These are phyloP conservation scores for Agastache rugosa DNA, from an alignment of 257 asterid species.

Conservation along the genomic window DNA sequence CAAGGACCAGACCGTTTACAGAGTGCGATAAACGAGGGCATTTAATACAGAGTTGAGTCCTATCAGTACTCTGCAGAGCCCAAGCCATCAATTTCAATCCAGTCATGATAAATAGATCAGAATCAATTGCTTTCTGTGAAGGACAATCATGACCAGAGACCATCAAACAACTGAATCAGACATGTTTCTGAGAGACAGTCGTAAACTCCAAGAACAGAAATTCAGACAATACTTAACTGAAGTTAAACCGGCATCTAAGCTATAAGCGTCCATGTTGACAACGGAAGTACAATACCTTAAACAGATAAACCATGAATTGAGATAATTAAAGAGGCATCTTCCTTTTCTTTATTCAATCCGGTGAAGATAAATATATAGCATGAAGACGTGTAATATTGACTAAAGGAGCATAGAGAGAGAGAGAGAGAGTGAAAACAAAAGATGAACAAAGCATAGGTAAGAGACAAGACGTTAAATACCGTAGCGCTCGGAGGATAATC, in stretches of 20 bases:
- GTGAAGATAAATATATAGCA: slow-evolving; percentile 1
- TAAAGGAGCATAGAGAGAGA: not conserved
- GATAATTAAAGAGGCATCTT: not conserved
- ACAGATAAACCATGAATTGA: not conserved
- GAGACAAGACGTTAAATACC: slow-evolving; percentile 22
- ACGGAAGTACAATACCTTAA: not conserved
- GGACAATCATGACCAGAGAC: slow-evolving; percentile 28
- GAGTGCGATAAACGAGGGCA: slow-evolving; percentile 27
- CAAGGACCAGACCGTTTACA: not conserved
- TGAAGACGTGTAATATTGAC: not conserved
- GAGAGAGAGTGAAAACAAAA: not conserved
- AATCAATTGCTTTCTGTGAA: slow-evolving; percentile 26
- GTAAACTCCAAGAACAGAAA: not conserved
- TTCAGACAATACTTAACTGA: not conserved
- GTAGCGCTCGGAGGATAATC: not conserved
- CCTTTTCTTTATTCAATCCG: not conserved
- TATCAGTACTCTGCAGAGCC: slow-evolving; percentile 11
- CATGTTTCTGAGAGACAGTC: slow-evolving; percentile 10
- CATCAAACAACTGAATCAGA: slow-evolving; percentile 15
- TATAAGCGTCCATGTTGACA: not conserved
- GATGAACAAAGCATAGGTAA: not conserved
- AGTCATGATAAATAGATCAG: slow-evolving; percentile 23
- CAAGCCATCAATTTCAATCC: slow-evolving; percentile 27
- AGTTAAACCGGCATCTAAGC: slow-evolving; percentile 27
- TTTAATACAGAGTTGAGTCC: slow-evolving; percentile 30